A percentile compares a stretch with the other conserved stretches of the same genome.
phyloP scores from a whole-genome alignment of 345 rosid species.

The Moringa oleifera region DNA sequence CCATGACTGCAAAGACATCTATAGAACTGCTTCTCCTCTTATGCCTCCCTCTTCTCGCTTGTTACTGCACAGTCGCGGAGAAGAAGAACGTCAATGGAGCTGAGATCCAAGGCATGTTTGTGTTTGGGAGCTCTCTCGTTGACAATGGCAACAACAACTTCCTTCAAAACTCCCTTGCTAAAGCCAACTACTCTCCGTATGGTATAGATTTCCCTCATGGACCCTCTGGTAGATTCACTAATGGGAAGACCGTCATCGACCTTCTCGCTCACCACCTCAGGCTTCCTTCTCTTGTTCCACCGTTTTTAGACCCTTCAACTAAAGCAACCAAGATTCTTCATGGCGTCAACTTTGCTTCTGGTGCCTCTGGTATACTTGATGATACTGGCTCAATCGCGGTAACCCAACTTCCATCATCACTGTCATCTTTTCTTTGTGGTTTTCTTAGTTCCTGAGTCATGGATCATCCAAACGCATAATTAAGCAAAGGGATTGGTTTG shows the following conservation, averaged over 20 bases:
- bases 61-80: too few relatives aligned
- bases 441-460: too few relatives aligned
- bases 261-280: conserved; percentile 30
- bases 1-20: too few relatives aligned
- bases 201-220: conserved; percentile 54
- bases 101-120: too few relatives aligned
- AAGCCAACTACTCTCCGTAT: conserved; percentile 48
- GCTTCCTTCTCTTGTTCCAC: conserved; percentile 38
- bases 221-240: conserved; percentile 56
- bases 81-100: too few relatives aligned
- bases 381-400: too few relatives aligned
- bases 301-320: conserved; percentile 39
- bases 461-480: not conserved
- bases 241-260: conserved; percentile 57
- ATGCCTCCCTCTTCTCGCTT: too few relatives aligned
- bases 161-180: conserved; percentile 24
- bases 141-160: conserved; percentile 74
- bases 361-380: conserved; percentile 55
- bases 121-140: conserved; percentile 73
- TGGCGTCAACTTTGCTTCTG: conserved; percentile 63
- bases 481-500: not conserved
- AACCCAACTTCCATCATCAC: too few relatives aligned
- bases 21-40: too few relatives aligned
- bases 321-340: conserved; percentile 26
- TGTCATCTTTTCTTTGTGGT: too few relatives aligned